A percentile compares a stretch with the other conserved stretches of the same genome.
phyloP scores from a whole-genome alignment of 2,329 filamentous ascomycete genomes.

The Macrophomina tecta region DNA sequence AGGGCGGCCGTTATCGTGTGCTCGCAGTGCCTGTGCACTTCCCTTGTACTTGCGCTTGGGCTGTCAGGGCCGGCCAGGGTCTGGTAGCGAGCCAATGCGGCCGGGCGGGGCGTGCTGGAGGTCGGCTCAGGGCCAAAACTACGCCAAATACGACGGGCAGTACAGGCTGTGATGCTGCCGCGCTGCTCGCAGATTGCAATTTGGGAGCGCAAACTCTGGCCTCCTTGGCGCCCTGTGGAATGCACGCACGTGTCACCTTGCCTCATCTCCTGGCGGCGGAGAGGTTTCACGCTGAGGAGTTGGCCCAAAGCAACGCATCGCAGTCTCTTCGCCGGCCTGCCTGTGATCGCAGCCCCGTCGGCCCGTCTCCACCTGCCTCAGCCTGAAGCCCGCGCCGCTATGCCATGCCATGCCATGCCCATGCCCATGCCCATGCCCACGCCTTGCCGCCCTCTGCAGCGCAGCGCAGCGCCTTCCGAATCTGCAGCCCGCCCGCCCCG shows the following conservation, averaged over 20 bases:
- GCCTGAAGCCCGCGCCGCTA: not conserved
- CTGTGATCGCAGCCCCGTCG: slow-evolving; percentile 17
- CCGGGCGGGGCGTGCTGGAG: slow-evolving; percentile 20
- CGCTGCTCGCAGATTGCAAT: slow-evolving; percentile 24
- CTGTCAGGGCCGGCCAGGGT: slow-evolving; percentile 25
- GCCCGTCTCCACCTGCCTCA: slow-evolving; percentile 22
- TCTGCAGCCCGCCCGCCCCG: not conserved
- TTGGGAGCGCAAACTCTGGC: slow-evolving; percentile 21
- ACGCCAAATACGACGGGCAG: slow-evolving; percentile 24
- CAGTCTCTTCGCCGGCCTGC: not conserved
- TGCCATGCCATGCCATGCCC: not conserved
- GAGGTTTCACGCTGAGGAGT: slow-evolving; percentile 26
- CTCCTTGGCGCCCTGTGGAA: slow-evolving; percentile 25
- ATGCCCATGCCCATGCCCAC: not conserved
- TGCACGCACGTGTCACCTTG: slow-evolving; percentile 22
- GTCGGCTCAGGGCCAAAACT: slow-evolving; percentile 18
- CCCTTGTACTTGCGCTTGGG: slow-evolving; percentile 15
- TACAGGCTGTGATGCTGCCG: slow-evolving; percentile 5
- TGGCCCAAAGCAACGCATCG: slow-evolving; percentile 18
- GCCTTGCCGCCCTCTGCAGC: too few species aligned
- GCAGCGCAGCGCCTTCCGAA: not conserved
- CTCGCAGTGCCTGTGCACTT: slow-evolving; percentile 1
- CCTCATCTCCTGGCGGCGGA: slow-evolving; percentile 26
- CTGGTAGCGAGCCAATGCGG: slow-evolving; percentile 19
- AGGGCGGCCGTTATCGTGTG: slow-evolving; percentile 27